Percentiles rank a stretch among this genome's conserved stretches.
phyloP scores from a whole-genome alignment of 108 stramenopile species.

The Cyclotella atomus region DNA sequence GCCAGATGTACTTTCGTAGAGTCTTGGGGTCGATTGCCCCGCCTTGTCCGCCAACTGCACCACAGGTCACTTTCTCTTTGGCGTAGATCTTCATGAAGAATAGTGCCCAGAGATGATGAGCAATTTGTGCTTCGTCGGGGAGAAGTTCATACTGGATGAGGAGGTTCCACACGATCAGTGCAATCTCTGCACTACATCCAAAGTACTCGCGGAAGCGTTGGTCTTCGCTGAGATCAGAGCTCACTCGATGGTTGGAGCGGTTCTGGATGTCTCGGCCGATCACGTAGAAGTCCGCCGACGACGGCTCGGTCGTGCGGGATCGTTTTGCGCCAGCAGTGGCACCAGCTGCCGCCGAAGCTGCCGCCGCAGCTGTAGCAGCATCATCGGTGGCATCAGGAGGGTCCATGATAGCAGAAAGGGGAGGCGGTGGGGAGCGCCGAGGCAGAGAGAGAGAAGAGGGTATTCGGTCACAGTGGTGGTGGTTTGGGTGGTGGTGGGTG shows the following conservation, averaged over 20 bases:
- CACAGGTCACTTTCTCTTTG: neutral
- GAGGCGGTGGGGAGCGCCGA: neutral
- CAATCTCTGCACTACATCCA: neutral
- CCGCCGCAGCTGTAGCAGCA: too few species aligned
- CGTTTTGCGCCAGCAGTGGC: neutral
- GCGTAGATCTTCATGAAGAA: neutral
- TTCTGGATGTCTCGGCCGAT: neutral
- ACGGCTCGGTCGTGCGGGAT: neutral
- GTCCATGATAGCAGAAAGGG: neutral
- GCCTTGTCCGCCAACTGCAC: neutral
- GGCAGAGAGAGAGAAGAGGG: neutral
- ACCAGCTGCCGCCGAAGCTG: too few species aligned
- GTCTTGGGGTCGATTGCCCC: neutral
- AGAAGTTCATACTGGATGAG: neutral
- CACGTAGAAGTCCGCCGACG: neutral
- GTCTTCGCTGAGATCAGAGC: neutral
- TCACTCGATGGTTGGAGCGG: neutral
- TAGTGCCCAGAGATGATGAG: neutral
- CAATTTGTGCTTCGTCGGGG: neutral
- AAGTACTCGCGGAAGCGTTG: neutral
- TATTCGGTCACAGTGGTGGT: neutral
- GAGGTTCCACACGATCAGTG: neutral
- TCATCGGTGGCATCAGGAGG: neutral
- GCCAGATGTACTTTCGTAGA: neutral
- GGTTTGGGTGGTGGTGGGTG: neutral